Percentiles rank a stretch among this genome's conserved stretches.
phyloP scores from a whole-genome alignment of 2,329 filamentous ascomycete species.

The Cercospora nicotianae region DNA sequence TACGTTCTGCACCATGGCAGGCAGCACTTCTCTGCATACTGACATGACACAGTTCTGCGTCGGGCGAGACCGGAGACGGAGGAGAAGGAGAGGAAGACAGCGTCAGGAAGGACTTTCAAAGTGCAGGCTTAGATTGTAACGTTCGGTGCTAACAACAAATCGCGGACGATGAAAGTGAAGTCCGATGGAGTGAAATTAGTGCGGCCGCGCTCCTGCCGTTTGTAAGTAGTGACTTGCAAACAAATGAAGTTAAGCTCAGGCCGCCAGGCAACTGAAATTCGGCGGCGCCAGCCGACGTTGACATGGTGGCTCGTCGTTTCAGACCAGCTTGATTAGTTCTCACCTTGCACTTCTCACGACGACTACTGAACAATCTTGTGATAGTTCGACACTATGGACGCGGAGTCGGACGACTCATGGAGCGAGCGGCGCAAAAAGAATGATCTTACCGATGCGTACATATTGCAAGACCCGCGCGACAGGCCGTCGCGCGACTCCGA shows the following conservation, averaged over 20 bases:
- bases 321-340: too few species aligned
- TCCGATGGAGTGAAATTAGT: not conserved
- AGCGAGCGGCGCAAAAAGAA: too few species aligned
- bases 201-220: not conserved
- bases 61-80: constrained; percentile 92
- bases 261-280: not conserved
- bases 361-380: too few species aligned
- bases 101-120: constrained; percentile 88
- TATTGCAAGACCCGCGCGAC: too few species aligned
- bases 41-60: constrained; percentile 69
- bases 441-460: too few species aligned
- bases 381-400: too few species aligned
- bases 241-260: not conserved
- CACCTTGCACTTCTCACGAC: too few species aligned
- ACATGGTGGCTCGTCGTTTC: too few species aligned
- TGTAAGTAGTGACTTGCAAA: not conserved
- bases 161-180: not conserved
- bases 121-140: constrained; percentile 51
- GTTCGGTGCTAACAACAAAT: not conserved
- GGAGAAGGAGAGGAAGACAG: constrained; percentile 97
- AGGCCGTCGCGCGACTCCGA: too few species aligned
- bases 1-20: too few species aligned
- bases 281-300: not conserved
- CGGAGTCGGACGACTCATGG: too few species aligned
- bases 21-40: not conserved